Base-by-base conservation (phyloP, 2,329 filamentous ascomycete species). In the Stachybotrys elegans region DNA sequence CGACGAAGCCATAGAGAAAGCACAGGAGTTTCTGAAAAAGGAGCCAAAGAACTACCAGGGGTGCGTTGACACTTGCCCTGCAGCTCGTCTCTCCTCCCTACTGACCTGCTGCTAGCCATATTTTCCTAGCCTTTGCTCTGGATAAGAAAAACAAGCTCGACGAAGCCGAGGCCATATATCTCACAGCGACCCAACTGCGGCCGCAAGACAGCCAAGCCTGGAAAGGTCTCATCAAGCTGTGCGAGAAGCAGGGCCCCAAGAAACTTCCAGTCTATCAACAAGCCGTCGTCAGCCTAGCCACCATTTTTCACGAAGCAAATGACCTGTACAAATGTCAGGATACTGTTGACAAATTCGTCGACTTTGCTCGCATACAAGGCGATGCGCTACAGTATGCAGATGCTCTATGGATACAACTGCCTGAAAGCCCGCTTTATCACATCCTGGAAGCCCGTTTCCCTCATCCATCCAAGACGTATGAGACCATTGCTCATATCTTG, bases 151-250 rank as follows among this genome's bases (percentile, higher is more conserved):
- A 81, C 48, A 78, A 82, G 48, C 67, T 76, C 7, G 81, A 86
- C 6, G 84, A 88, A 32, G 83, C 93, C 0, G 90, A 93, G 54
- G 78, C 75, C 25, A 80, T 83, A 2, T 97, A 97, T 63, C 72
- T 76, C 32, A 73, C 78, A 23, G 93, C 92, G 2, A 79, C 86
- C 6, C 72, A 74, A 17, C 70, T 88, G 48, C 91, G 88, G 51
- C 79, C 83, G 1, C 72, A 79, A 16, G 90, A 96, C 53, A 71
- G 81, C n/a, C 86, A 92, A 56, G 87, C 87, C 52, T 97, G 88
- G 89, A 87, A 95, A 61, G 93, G 93, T 1, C 72, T 98, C 37
- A 78, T 93, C 62, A 87, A 84, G 57, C 67, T 97, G 22, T 96
- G 89, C 60, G 88, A 95, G 66, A 85, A 81, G 55, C 86, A 90